A percentile compares a stretch with the other conserved stretches of the same genome.
These are phyloP conservation scores for Vigna mungo DNA, from an alignment of 306 rosid species.

Conservation along the genomic window DNA sequence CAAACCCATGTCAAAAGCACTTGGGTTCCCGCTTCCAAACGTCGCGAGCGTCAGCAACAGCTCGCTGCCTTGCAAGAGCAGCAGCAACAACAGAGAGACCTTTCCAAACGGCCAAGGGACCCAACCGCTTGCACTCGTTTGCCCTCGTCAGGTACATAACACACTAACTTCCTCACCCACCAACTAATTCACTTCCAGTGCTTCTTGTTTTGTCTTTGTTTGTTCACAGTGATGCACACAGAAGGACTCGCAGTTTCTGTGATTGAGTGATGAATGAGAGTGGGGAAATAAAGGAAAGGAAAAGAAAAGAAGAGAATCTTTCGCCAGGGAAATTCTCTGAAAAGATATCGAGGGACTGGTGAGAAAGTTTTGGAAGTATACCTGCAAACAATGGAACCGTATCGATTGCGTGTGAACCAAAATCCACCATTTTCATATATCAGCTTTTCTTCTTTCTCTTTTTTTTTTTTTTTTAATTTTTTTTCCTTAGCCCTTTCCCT, in stretches of 20 bases:
- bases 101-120: constrained; percentile 72
- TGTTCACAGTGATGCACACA: not conserved
- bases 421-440: constrained; percentile 43
- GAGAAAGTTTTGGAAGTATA: constrained; percentile 52
- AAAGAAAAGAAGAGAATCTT: constrained; percentile 34
- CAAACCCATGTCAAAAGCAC: constrained; percentile 89
- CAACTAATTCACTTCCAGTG: not conserved
- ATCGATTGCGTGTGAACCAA: constrained; percentile 70
- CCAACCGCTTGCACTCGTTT: constrained; percentile 61
- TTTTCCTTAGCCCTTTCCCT: not conserved
- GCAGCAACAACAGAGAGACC: constrained; percentile 40
- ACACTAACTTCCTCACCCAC: not conserved
- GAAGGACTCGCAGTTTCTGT: constrained; percentile 42
- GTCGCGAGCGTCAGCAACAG: constrained; percentile 78
- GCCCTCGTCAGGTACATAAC: constrained; percentile 54
- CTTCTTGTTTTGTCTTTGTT: constrained; percentile 2
- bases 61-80: constrained; percentile 47
- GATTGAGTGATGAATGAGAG: constrained; percentile 41
- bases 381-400: constrained; percentile 33
- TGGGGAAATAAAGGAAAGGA: constrained; percentile 4
- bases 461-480: not conserved
- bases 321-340: constrained; percentile 50
- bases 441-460: constrained; percentile 40
- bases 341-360: constrained; percentile 44
- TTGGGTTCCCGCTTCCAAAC: constrained; percentile 92